phyloP scores from a whole-genome alignment of 2,329 filamentous ascomycete species.

The Mycosphaerella arachidis region DNA sequence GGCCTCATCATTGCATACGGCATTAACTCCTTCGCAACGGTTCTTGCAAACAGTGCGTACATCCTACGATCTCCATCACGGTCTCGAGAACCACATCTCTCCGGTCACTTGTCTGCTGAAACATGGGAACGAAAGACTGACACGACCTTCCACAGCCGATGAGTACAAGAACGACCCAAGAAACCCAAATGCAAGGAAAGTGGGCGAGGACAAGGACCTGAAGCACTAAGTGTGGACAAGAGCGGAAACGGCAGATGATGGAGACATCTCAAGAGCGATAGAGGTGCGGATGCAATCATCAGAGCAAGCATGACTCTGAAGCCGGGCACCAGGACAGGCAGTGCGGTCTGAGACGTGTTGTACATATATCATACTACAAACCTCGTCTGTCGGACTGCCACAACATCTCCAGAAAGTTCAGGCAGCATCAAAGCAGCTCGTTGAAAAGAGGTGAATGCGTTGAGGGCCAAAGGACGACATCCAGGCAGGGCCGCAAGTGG shows the following conservation, averaged over 20 bases:
- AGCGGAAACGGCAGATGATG: neutral
- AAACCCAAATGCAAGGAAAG: conserved; percentile 59
- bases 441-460: neutral
- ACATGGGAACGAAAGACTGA: conserved; percentile 1
- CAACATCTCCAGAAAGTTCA: neutral
- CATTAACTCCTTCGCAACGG: conserved; percentile 75
- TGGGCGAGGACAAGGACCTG: conserved; percentile 22
- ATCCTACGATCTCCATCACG: conserved; percentile 5
- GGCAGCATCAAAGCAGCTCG: too few relatives aligned
- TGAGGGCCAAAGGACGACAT: too few relatives aligned
- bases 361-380: conserved; percentile 5
- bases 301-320: neutral
- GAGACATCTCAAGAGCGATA: neutral
- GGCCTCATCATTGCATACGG: conserved; percentile 85
- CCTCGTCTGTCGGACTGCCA: conserved; percentile 1
- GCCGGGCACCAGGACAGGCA: neutral
- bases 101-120: too few relatives aligned
- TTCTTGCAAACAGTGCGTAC: conserved; percentile 72
- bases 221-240: neutral
- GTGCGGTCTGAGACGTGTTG: conserved; percentile 1
- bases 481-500: too few relatives aligned
- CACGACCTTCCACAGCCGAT: conserved; percentile 56
- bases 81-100: neutral
- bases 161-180: conserved; percentile 97
- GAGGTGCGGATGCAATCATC: neutral